phyloP scores from a whole-genome alignment of 257 asterid genomes.

The Nicotiana otophora region DNA sequence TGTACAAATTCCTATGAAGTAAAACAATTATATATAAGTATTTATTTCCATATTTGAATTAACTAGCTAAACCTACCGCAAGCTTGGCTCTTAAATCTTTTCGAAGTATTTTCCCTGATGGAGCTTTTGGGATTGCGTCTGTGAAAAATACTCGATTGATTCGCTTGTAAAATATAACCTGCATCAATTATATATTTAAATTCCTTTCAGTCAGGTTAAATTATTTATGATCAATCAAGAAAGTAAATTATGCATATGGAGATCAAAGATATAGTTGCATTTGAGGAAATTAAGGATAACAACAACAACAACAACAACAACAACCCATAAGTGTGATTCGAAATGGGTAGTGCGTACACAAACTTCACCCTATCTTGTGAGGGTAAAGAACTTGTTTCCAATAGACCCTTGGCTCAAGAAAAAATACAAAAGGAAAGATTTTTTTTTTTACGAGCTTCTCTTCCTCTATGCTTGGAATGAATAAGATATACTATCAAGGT shows the following conservation, averaged over 20 bases:
- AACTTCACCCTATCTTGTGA: no score
- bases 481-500: no score
- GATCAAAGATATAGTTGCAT: background rate
- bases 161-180: slow-evolving; percentile 17
- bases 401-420: no score
- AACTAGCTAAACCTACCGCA: slow-evolving; percentile 1
- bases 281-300: no score
- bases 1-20: background rate
- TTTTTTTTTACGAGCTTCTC: no score
- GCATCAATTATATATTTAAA: background rate
- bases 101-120: slow-evolving; percentile 6
- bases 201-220: background rate
- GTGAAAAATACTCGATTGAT: background rate
- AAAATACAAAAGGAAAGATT: no score
- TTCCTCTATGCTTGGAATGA: no score
- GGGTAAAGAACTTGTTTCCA: no score
- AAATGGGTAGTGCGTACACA: no score
- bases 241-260: background rate
- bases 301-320: no score
- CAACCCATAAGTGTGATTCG: no score
- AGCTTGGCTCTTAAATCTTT: slow-evolving; percentile 30
- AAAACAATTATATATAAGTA: background rate
- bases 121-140: slow-evolving; percentile 7
- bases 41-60: background rate
- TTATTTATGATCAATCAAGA: background rate